Conservation (phyloP, 202 grass and related monocot genomes). For the Sporobolus alterniflorus region DNA sequence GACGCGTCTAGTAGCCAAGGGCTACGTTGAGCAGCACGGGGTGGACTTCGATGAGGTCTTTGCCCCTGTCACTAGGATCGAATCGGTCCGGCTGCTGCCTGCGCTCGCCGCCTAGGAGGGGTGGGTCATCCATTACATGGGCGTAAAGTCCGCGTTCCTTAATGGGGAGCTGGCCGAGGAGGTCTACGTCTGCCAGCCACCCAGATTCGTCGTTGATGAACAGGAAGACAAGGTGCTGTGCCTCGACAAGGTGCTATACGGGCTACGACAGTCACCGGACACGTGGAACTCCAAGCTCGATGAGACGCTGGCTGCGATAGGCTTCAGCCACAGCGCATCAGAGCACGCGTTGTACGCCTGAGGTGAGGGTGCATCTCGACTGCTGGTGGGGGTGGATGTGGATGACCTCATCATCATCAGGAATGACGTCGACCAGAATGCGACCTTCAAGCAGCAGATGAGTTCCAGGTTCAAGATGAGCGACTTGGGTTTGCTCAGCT, state of each 20-base stretch:
- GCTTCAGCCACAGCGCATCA: background rate
- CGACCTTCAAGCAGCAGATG: background rate
- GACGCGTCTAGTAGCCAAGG: background rate
- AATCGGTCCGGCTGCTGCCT: background rate
- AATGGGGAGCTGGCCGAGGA: background rate
- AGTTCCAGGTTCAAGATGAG: background rate
- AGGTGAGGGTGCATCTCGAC: background rate
- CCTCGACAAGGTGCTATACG: background rate
- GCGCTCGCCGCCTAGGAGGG: background rate
- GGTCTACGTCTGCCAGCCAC: background rate
- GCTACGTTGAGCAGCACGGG: background rate
- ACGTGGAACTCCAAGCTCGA: constrained; percentile 12
- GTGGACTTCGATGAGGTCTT: background rate
- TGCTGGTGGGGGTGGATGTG: background rate
- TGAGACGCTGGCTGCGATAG: background rate
- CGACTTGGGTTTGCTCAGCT: background rate
- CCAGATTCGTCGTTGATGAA: background rate
- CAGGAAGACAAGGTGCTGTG: background rate
- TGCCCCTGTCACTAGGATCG: background rate
- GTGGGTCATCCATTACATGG: background rate
- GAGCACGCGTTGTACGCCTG: background rate
- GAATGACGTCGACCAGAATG: background rate
- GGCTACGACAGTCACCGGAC: background rate
- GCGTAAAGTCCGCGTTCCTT: background rate
- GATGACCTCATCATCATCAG: background rate